Evolutionary conservation across 306 rosid genomes (phyloP), one percentile per base, ranked within the genome.

Genomic region (Trifolium fragiferum): DNA sequence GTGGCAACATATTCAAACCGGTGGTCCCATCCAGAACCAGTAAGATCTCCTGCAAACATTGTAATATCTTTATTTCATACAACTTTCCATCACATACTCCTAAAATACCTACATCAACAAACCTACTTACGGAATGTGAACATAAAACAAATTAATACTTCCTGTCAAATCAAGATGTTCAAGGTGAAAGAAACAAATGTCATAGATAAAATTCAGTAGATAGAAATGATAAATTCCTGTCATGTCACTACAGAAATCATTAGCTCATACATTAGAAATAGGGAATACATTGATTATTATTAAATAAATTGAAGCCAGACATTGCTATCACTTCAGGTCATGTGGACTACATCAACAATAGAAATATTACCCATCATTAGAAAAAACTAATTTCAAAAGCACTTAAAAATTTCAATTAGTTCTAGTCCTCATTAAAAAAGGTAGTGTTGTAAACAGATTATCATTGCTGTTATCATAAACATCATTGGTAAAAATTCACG

Each of bases 1-100:
- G 99, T 47, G 96, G 96, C 68, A 94, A 85, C 99, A 94, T 94
- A 84, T 94, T 92, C 91, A 94, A 87, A 78, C 99, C 99, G 25
- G 97, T 94, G 10, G 96, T 94, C 76, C 99, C 99, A 86, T 94
- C 99, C 80, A 94, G 84, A 82, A 92, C 96, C 69, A 79, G 96
- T 57, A 92, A 93, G 82, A 94, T 90, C 82, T 92, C 99, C 99
- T 94, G 92, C 83, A 86, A 72, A 43, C 53, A 70, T 37, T 8
- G 35, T 19, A 74, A 51, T 44, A 72, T 27, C 68, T 20, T 37
- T n/a, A 25, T 37, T 47, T 41, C 16, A 69, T 50, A 66, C 18
- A 8, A 44, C 30, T 68, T 66, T 18, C 46, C 43, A 33, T 61
- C 19, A 27, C 47, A 73, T 19, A 74, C 15, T 21, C 68, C 19